These are phyloP conservation scores for Tilletia indica DNA, from an alignment of 1,284 basidiomycete species.

Conservation along the genomic window DNA sequence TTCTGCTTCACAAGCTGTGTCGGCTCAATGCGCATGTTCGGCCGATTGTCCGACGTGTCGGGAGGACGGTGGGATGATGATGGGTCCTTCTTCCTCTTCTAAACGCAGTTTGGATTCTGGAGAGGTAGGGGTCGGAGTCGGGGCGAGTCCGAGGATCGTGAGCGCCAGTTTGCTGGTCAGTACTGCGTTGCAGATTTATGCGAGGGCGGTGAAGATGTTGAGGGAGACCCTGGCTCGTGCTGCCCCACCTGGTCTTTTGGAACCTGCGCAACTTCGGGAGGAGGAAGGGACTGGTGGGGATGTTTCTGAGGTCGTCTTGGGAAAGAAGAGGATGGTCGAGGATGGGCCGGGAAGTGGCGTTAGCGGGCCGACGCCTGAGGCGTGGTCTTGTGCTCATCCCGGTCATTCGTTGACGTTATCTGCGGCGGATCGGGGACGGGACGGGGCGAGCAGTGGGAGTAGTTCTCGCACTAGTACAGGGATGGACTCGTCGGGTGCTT, in stretches of 20 bases:
- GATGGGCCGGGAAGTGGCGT: not conserved
- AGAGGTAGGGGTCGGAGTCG: not conserved
- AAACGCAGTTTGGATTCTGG: too few species aligned
- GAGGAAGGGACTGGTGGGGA: too few species aligned
- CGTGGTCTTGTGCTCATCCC: not conserved
- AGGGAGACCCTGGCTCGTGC: constrained; percentile 26
- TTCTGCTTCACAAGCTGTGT: constrained; percentile 46
- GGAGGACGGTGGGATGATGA: constrained; percentile 38
- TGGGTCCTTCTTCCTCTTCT: too few species aligned
- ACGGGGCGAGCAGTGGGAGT: too few species aligned
- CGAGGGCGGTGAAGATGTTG: constrained; percentile 47
- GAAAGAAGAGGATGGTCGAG: not conserved
- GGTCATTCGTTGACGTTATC: not conserved
- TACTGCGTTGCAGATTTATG: constrained; percentile 54
- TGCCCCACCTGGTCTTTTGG: constrained; percentile 2
- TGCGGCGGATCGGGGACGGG: too few species aligned
- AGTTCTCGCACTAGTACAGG: too few species aligned
- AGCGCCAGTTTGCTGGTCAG: constrained; percentile 46
- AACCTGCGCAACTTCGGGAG: too few species aligned
- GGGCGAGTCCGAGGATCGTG: constrained; percentile 21
- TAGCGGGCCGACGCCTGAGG: not conserved
- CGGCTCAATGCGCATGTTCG: constrained; percentile 49
- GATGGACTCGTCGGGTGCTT: too few species aligned
- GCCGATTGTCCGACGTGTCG: constrained; percentile 53
- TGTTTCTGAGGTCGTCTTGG: not conserved